Percentiles rank a stretch among this genome's conserved stretches.
phyloP scores from a whole-genome alignment of 495 filamentous ascomycete genomes.

The Cercophora scortea region DNA sequence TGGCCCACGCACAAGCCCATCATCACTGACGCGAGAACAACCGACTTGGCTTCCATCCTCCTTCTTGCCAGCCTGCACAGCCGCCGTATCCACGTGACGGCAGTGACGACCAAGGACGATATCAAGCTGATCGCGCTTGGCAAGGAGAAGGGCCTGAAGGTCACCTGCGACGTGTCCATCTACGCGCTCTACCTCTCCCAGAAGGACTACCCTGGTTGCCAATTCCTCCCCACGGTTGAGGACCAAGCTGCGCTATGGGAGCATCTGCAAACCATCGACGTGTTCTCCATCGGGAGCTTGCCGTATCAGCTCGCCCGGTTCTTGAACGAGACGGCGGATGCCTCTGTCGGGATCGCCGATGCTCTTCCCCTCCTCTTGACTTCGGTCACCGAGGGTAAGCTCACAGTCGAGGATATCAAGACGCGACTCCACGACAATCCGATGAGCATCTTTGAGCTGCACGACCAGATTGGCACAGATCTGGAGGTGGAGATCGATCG shows the following conservation, averaged over 20 bases:
- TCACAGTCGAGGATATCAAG: conserved; percentile 68
- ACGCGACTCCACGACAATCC: conserved; percentile 70
- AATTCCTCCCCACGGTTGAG: conserved; percentile 55
- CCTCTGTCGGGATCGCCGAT: conserved; percentile 63
- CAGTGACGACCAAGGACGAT: conserved; percentile 74
- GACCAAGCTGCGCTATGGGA: conserved; percentile 79
- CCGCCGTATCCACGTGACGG: conserved; percentile 77
- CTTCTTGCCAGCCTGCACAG: conserved; percentile 75
- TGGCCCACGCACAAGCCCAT: conserved; percentile 81
- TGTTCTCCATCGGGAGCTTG: conserved; percentile 77
- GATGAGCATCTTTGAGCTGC: conserved; percentile 78
- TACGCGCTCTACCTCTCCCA: conserved; percentile 74
- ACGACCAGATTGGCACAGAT: conserved; percentile 68
- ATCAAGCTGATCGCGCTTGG: conserved; percentile 71
- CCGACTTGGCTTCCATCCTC: conserved; percentile 72
- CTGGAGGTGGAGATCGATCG: conserved; percentile 71
- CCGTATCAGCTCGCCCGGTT: conserved; percentile 68
- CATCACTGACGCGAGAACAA: conserved; percentile 78
- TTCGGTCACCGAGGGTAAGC: conserved; percentile 65
- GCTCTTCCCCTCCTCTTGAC: conserved; percentile 71
- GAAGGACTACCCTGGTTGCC: conserved; percentile 64
- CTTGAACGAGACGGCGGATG: conserved; percentile 41
- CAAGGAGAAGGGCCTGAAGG: conserved; percentile 75
- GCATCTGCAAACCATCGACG: conserved; percentile 67
- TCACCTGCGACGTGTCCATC: conserved; percentile 78